Evolutionary conservation across 108 stramenopile species (phyloP), one percentile per base, ranked within the genome.

Genomic region (Tribonema minus): DNA sequence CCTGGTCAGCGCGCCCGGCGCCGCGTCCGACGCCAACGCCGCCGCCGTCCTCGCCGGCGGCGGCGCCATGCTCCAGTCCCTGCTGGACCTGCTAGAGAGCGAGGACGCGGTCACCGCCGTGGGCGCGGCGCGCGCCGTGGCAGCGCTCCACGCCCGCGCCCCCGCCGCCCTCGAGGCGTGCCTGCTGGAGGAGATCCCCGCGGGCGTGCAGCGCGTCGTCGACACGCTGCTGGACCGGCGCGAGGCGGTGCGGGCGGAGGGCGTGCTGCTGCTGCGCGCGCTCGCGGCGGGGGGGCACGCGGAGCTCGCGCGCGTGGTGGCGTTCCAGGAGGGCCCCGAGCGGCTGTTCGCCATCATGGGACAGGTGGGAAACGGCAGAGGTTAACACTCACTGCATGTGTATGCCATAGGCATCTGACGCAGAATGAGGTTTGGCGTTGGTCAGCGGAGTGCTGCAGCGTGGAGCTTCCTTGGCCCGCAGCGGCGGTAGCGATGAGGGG

Each of bases 261-360:
- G 64, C 63, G 46, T 75, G 46, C 46, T 75, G 54, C 65, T 75
- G 2, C 29, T 75, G 74, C 64, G 74, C 2, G 40, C 64, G 46
- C 64, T 75, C 28, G n/a, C n/a, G n/a, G n/a, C n/a, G n/a, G n/a
- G n/a, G n/a, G n/a, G n/a, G n/a, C n/a, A n/a, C n/a, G n/a, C n/a
- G n/a, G n/a, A n/a, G n/a, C n/a, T n/a, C n/a, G n/a, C n/a, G n/a
- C n/a, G n/a, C n/a, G n/a, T 75, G 41, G 74, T 75, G 64, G 74
- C 74, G 46, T 75, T 75, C 29, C 74, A 75, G 59, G 74, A 75
- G 65, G 74, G 74, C 34, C 66, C 66, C 64, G 74, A 75, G 64
- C 61, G 74, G 2, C 64, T 75, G 40, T 75, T 75, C 46, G 63
- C 61, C 64, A 75, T 75, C 35, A 75, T 75, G 74, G 37, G n/a